phyloP scores from a whole-genome alignment of 2,329 filamentous ascomycete species.

The Akanthomyces lecanii region DNA sequence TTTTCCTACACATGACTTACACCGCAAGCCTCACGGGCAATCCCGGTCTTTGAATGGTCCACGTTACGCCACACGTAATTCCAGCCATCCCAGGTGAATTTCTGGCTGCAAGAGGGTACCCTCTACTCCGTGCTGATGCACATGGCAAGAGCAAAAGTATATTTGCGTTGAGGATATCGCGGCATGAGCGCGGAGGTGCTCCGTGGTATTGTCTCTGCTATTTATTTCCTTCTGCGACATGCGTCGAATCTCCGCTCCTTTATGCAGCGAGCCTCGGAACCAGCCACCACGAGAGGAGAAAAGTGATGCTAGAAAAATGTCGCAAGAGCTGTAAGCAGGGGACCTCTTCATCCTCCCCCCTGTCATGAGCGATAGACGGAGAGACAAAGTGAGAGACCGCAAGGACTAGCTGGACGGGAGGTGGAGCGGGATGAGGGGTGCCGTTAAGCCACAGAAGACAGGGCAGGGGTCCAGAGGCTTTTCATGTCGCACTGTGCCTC shows the following conservation, averaged over 20 bases:
- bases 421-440: constrained; percentile 8
- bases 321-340: constrained; percentile 3
- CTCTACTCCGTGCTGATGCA: not conserved
- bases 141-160: not conserved
- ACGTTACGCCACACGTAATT: constrained; percentile 1
- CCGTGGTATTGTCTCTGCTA: not conserved
- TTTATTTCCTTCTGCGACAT: constrained; percentile 1
- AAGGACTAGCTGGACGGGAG: not conserved
- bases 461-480: not conserved
- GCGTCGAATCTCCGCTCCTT: not conserved
- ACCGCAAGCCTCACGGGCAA: constrained; percentile 3
- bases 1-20: constrained; percentile 13
- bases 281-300: not conserved
- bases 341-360: not conserved
- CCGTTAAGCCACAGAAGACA: constrained; percentile 7
- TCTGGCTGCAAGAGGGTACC: too few relatives aligned
- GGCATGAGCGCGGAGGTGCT: not conserved
- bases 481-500: not conserved
- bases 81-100: not conserved
- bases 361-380: not conserved
- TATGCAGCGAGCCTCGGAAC: not conserved
- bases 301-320: not conserved
- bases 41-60: not conserved
- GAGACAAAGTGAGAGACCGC: constrained; percentile 7
- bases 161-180: not conserved